These are phyloP conservation scores for Brettanomyces nanus DNA, from an alignment of 805 yeast genomes.

Conservation along the genomic window DNA sequence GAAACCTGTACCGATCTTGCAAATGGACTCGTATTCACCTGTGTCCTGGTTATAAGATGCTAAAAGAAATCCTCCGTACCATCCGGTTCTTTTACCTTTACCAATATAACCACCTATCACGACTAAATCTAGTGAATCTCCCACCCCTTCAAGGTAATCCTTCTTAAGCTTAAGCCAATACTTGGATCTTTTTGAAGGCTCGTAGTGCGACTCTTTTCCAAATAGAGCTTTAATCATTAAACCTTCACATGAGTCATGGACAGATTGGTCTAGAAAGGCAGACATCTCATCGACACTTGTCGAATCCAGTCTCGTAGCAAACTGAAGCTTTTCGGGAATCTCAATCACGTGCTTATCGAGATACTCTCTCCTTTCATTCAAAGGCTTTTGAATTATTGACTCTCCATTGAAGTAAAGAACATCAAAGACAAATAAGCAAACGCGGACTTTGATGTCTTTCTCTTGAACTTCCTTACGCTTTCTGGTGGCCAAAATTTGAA, in stretches of 20 bases:
- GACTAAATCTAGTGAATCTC: constrained; percentile 89
- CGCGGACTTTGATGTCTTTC: constrained; percentile 81
- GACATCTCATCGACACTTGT: constrained; percentile 70
- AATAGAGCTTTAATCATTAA: constrained; percentile 88
- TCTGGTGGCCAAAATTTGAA: constrained; percentile 87
- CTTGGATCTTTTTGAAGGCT: constrained; percentile 90
- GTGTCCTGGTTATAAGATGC: constrained; percentile 88
- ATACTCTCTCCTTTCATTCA: constrained; percentile 60
- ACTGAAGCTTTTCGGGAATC: constrained; percentile 71
- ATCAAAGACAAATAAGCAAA: constrained; percentile 91
- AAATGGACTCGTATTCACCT: constrained; percentile 90
- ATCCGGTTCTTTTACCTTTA: constrained; percentile 88
- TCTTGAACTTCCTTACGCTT: constrained; percentile 89
- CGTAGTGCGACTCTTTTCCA: constrained; percentile 75
- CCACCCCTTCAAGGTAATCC: constrained; percentile 91
- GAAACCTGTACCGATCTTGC: constrained; percentile 97
- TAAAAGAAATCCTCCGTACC: constrained; percentile 88
- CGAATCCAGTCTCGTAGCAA: constrained; percentile 69
- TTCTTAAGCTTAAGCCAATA: constrained; percentile 95
- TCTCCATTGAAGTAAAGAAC: constrained; percentile 67
- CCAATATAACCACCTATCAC: constrained; percentile 94
- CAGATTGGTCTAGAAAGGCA: constrained; percentile 76
- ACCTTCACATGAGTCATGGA: constrained; percentile 89
- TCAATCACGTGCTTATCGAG: constrained; percentile 48
- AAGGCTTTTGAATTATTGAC: constrained; percentile 56